Conservation (phyloP, 352 stramenopile genomes). For the Phytophthora pinifolia region DNA sequence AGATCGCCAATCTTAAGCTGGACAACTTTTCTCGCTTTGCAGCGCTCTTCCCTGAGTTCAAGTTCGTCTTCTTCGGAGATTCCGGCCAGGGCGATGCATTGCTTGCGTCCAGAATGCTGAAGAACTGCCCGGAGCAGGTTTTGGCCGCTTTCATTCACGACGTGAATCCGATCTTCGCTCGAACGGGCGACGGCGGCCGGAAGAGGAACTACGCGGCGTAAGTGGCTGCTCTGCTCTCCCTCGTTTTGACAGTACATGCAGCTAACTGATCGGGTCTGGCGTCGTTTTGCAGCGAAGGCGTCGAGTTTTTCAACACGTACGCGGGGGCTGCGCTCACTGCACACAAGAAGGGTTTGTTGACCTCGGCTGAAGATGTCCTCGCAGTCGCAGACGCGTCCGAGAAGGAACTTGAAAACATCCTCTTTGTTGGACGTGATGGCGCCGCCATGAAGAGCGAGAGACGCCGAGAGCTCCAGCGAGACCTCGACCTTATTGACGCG, state of each 20-base stretch:
- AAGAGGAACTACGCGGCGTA: conserved; percentile 68
- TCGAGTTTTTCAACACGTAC: conserved; percentile 79
- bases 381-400: conserved; percentile 39
- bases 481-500: conserved; percentile 37
- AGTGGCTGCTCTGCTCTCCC: conserved; percentile 17
- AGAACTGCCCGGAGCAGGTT: conserved; percentile 57
- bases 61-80: conserved; percentile 87
- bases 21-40: conserved; percentile 83
- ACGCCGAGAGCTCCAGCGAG: conserved; percentile 40
- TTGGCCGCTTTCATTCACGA: conserved; percentile 82
- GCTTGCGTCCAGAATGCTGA: conserved; percentile 62
- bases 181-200: conserved; percentile 59
- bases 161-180: conserved; percentile 53
- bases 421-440: conserved; percentile 46
- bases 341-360: conserved; percentile 63
- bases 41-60: conserved; percentile 80
- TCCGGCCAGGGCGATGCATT: conserved; percentile 79
- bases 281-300: conserved; percentile 49
- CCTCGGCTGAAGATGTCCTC: conserved; percentile 51
- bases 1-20: conserved; percentile 82
- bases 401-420: conserved; percentile 49
- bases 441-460: conserved; percentile 41
- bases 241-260: not conserved
- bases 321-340: conserved; percentile 54
- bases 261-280: not conserved